Percentiles rank a stretch among this genome's conserved stretches.
These are phyloP conservation scores for Penicillium sp. DNA, from an alignment of 2,329 filamentous ascomycete genomes.

Conservation along the genomic window DNA sequence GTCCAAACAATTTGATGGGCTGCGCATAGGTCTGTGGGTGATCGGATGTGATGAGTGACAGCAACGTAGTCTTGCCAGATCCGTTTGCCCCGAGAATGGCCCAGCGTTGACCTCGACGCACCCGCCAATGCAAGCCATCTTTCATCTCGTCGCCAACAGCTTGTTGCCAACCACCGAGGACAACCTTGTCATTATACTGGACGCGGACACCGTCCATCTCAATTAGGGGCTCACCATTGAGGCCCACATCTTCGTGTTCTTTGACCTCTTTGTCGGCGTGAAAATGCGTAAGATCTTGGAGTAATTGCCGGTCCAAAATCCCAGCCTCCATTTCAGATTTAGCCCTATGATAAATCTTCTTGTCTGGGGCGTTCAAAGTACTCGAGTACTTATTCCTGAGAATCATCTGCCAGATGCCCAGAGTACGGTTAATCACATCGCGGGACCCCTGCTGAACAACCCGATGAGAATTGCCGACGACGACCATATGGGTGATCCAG, in stretches of 20 bases:
- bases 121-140: slow-evolving; percentile 75
- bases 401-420: slow-evolving; percentile 33
- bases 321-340: slow-evolving; percentile 18
- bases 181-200: slow-evolving; percentile 71
- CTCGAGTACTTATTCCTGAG: neutral
- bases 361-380: neutral
- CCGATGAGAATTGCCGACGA: slow-evolving; percentile 65
- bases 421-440: slow-evolving; percentile 53
- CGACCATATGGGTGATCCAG: slow-evolving; percentile 84
- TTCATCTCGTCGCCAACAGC: slow-evolving; percentile 49
- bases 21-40: slow-evolving; percentile 92
- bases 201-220: slow-evolving; percentile 86
- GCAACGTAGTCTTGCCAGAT: slow-evolving; percentile 91
- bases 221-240: slow-evolving; percentile 66
- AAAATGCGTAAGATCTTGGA: slow-evolving; percentile 24
- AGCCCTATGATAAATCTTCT: neutral
- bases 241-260: slow-evolving; percentile 6
- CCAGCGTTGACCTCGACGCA: slow-evolving; percentile 81
- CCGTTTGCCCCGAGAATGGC: slow-evolving; percentile 90
- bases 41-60: slow-evolving; percentile 90
- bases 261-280: slow-evolving; percentile 16
- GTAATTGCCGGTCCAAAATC: slow-evolving; percentile 24
- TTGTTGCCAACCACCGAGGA: slow-evolving; percentile 77
- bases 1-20: slow-evolving; percentile 81
- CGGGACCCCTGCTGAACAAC: slow-evolving; percentile 66